A percentile compares a stretch with the other conserved stretches of the same genome.
These are phyloP conservation scores for Scheffersomyces lignosus DNA, from an alignment of 805 yeast genomes.

Conservation along the genomic window DNA sequence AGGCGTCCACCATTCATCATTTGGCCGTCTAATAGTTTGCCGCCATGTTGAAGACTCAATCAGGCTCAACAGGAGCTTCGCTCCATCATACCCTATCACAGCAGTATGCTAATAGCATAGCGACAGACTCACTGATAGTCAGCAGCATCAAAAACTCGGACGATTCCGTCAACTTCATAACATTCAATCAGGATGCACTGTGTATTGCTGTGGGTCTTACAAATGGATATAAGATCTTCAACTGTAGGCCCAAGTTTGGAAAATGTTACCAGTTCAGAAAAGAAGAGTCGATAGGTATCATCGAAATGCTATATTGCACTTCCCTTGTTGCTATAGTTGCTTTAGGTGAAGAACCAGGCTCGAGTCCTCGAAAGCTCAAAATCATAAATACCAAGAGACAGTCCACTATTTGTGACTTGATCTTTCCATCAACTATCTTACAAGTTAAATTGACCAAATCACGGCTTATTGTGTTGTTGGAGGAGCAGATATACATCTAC, in stretches of 20 bases:
- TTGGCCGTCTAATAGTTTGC: too few relatives aligned
- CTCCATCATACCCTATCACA: constrained; percentile 11
- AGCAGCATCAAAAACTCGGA: constrained; percentile 13
- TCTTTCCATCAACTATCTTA: constrained; percentile 42
- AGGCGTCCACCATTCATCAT: too few relatives aligned
- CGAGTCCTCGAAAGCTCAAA: constrained; percentile 78
- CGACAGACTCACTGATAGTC: constrained; percentile 16
- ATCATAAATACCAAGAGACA: constrained; percentile 79
- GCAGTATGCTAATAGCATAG: constrained; percentile 8
- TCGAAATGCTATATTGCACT: constrained; percentile 90
- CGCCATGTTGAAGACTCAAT: constrained; percentile 15
- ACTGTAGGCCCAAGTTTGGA: constrained; percentile 80
- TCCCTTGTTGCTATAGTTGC: constrained; percentile 84
- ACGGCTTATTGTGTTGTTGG: constrained; percentile 38
- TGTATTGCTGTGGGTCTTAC: constrained; percentile 77
- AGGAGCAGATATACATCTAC: constrained; percentile 45
- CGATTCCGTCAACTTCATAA: constrained; percentile 38
- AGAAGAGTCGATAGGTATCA: constrained; percentile 61
- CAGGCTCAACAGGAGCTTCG: constrained; percentile 4
- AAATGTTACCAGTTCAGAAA: constrained; percentile 33
- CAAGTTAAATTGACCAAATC: constrained; percentile 36
- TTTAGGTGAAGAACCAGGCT: constrained; percentile 65
- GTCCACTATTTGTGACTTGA: constrained; percentile 43
- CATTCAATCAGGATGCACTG: constrained; percentile 85
- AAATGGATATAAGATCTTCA: constrained; percentile 69